Conservation (phyloP, 148 eudicot genomes). For the Arbutus unedo region DNA sequence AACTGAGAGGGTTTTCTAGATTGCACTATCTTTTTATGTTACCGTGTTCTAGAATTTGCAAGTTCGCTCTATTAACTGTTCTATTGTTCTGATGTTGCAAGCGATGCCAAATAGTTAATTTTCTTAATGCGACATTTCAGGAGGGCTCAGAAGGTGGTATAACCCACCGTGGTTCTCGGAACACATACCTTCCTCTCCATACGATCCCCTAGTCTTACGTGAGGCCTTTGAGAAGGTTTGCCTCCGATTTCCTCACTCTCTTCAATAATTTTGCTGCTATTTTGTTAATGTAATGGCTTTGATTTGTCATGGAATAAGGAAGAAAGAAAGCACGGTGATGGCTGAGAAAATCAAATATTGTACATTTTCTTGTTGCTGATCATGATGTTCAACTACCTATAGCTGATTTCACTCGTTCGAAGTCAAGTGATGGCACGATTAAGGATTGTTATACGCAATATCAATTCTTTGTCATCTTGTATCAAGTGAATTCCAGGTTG, state of each 20-base stretch:
- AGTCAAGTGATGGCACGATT: background rate
- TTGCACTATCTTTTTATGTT: background rate
- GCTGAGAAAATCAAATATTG: background rate
- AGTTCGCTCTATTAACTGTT: background rate
- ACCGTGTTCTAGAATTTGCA: background rate
- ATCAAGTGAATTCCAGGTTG: background rate
- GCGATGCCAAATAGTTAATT: background rate
- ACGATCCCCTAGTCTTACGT: slow-evolving; percentile 67
- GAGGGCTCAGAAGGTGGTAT: slow-evolving; percentile 80
- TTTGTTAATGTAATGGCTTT: background rate
- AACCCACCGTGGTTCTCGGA: slow-evolving; percentile 83
- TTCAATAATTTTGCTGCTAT: background rate
- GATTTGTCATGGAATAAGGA: background rate
- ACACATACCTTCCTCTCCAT: slow-evolving; percentile 61
- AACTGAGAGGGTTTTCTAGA: slow-evolving; percentile 3
- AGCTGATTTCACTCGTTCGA: background rate
- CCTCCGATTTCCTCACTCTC: background rate
- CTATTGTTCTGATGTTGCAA: background rate
- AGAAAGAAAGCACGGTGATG: background rate
- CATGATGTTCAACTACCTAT: background rate
- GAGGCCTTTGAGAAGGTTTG: slow-evolving; percentile 81
- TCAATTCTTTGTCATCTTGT: slow-evolving; percentile 9
- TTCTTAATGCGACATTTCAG: slow-evolving; percentile 35
- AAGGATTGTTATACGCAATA: background rate
- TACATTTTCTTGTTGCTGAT: background rate